phyloP scores from a whole-genome alignment of 306 rosid genomes.

The Oemleria cerasiformis region DNA sequence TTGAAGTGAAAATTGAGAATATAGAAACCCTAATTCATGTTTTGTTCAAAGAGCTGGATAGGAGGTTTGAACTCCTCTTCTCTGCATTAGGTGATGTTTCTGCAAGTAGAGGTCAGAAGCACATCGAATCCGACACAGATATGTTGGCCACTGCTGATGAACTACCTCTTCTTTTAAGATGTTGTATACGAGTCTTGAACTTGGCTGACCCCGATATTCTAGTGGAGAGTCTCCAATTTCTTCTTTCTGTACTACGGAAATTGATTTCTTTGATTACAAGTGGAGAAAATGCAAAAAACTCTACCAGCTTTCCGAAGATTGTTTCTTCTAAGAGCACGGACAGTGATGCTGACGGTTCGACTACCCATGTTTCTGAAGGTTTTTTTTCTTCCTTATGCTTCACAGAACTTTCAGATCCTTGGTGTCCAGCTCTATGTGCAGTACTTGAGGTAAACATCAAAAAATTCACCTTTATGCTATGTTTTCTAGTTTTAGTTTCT shows the following conservation, averaged over 20 bases:
- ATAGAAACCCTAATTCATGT: constrained; percentile 27
- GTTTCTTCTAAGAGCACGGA: constrained; percentile 27
- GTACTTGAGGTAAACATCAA: constrained; percentile 57
- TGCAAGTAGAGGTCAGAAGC: constrained; percentile 11
- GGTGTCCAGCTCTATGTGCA: constrained; percentile 50
- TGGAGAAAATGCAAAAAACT: constrained; percentile 21
- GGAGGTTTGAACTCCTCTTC: constrained; percentile 36
- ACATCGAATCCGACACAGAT: constrained; percentile 21
- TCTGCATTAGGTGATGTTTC: constrained; percentile 21
- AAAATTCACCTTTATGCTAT: too few relatives aligned
- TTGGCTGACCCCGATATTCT: constrained; percentile 34
- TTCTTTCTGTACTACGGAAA: constrained; percentile 37
- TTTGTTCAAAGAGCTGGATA: constrained; percentile 47
- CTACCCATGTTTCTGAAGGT: constrained; percentile 27
- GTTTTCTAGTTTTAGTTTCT: too few relatives aligned
- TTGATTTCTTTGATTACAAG: constrained; percentile 30
- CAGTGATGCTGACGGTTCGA: constrained; percentile 9
- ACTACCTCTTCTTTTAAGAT: constrained; percentile 49
- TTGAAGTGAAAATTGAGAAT: constrained; percentile 18
- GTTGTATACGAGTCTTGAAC: constrained; percentile 50
- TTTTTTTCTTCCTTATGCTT: constrained; percentile 37
- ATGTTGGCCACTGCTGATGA: constrained; percentile 38
- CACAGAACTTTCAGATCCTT: constrained; percentile 40
- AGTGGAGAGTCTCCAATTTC: constrained; percentile 32
- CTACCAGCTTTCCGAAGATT: constrained; percentile 35